These are phyloP conservation scores for Ceratobasidium sp. DNA, from an alignment of 1,284 basidiomycete genomes.

Conservation along the genomic window DNA sequence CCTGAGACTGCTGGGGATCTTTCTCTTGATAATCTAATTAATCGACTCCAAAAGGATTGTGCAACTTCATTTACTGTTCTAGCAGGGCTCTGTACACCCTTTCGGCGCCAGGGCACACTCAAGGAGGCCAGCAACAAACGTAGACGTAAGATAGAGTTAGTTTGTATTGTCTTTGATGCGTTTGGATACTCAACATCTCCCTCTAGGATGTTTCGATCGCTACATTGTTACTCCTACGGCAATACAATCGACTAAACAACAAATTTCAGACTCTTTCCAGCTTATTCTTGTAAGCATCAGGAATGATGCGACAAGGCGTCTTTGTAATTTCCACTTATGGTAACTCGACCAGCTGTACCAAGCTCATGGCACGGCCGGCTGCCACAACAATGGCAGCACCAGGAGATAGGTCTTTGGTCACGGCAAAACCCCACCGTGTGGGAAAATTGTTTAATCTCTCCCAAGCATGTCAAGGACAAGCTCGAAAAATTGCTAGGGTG, in stretches of 20 bases:
- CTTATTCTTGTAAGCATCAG: slow-evolving; percentile 3
- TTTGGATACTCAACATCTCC: not conserved
- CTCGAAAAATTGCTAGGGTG: not conserved
- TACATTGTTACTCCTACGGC: slow-evolving; percentile 1
- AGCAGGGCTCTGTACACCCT: not conserved
- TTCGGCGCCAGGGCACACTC: not conserved
- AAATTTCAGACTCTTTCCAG: slow-evolving; percentile 7
- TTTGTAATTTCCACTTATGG: slow-evolving; percentile 17
- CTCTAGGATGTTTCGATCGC: not conserved
- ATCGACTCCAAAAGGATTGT: not conserved
- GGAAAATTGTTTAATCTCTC: slow-evolving; percentile 20
- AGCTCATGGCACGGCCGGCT: slow-evolving; percentile 1
- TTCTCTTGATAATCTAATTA: not conserved
- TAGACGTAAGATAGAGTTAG: not conserved
- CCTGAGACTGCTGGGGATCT: not conserved
- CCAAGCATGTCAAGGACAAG: not conserved
- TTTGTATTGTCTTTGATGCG: not conserved
- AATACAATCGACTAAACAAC: slow-evolving; percentile 5
- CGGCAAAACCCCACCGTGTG: not conserved
- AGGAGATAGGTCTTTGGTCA: not conserved
- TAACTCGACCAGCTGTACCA: slow-evolving; percentile 17
- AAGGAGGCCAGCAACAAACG: not conserved
- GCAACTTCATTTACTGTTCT: not conserved
- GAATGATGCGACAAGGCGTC: not conserved
- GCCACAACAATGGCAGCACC: not conserved